Percentiles rank a stretch among this genome's conserved stretches.
Conservation (phyloP, 73 alveolate genomes). For the Tetrahymena elliotti region DNA sequence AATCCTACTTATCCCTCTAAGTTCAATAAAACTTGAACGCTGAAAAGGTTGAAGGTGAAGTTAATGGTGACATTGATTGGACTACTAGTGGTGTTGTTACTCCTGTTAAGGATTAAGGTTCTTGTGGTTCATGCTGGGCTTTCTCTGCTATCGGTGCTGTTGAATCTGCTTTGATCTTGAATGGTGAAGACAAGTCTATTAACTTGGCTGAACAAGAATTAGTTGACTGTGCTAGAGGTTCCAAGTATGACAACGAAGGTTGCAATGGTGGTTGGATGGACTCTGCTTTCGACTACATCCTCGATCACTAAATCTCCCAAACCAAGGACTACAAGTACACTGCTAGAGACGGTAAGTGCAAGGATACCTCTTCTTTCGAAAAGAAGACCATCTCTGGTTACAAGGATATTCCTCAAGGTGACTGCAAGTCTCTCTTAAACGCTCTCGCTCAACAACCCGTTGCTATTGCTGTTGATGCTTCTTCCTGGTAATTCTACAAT, state of each 20-base stretch:
- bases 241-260: slow-evolving; percentile 42
- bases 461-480: slow-evolving; percentile 63
- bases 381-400: not conserved
- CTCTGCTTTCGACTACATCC: slow-evolving; percentile 55
- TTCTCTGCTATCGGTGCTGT: slow-evolving; percentile 47
- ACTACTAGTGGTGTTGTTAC: not conserved
- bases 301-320: not conserved
- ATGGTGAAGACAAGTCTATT: not conserved
- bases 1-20: not conserved
- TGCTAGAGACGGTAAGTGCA: slow-evolving; percentile 41
- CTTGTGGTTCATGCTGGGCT: slow-evolving; percentile 39
- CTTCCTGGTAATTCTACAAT: slow-evolving; percentile 52
- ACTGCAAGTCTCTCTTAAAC: not conserved
- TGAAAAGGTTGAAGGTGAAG: not conserved
- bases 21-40: not conserved
- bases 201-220: slow-evolving; percentile 52
- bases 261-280: slow-evolving; percentile 73
- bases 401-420: not conserved
- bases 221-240: slow-evolving; percentile 44
- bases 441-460: slow-evolving; percentile 41
- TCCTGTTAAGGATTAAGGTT: slow-evolving; percentile 27
- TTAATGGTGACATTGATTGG: not conserved
- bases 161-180: slow-evolving; percentile 8
- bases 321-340: slow-evolving; percentile 58
- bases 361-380: not conserved